Evolutionary conservation across 257 asterid species (phyloP).

Genomic region (Cynanchum wilfordii): DNA sequence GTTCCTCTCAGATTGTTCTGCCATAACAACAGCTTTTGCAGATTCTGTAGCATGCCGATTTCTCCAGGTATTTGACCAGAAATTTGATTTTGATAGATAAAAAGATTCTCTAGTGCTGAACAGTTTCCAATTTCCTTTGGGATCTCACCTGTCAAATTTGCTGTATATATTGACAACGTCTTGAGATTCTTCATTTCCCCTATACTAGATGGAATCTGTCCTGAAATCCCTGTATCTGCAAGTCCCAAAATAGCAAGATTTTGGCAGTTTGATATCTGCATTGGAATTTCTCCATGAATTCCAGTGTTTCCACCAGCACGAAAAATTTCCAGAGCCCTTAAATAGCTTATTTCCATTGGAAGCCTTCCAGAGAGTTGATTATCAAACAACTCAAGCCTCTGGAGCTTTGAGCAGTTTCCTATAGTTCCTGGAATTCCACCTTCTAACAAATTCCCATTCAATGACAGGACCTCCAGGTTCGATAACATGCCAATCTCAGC

Average conservation of each 20-base stretch:
- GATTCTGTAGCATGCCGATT: conserved; percentile 42
- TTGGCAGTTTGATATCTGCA: conserved; percentile 52
- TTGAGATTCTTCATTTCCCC: conserved; percentile 53
- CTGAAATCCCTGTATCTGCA: conserved; percentile 60
- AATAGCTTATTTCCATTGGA: conserved; percentile 42
- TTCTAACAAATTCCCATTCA: conserved; percentile 44
- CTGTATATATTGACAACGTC: conserved; percentile 56
- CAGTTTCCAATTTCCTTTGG: conserved; percentile 57
- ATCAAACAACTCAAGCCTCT: conserved; percentile 54
- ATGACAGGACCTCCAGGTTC: conserved; percentile 32
- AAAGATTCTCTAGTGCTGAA: conserved; percentile 48
- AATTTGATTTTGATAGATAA: conserved; percentile 55
- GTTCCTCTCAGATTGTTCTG: conserved; percentile 48
- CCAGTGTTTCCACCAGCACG: conserved; percentile 58
- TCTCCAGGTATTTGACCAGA: conserved; percentile 56
- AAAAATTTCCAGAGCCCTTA: conserved; percentile 42
- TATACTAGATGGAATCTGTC: conserved; percentile 47
- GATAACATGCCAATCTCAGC: conserved; percentile 47
- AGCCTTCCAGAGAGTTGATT: conserved; percentile 46
- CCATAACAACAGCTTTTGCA: conserved; percentile 52
- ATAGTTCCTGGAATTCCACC: conserved; percentile 53
- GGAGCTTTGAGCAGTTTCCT: conserved; percentile 45
- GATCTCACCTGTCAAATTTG: conserved; percentile 54
- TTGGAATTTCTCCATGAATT: conserved; percentile 57
- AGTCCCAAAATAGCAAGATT: conserved; percentile 45